Conservation (phyloP, 169 alveolate genomes). For the Blepharisma undulans region DNA sequence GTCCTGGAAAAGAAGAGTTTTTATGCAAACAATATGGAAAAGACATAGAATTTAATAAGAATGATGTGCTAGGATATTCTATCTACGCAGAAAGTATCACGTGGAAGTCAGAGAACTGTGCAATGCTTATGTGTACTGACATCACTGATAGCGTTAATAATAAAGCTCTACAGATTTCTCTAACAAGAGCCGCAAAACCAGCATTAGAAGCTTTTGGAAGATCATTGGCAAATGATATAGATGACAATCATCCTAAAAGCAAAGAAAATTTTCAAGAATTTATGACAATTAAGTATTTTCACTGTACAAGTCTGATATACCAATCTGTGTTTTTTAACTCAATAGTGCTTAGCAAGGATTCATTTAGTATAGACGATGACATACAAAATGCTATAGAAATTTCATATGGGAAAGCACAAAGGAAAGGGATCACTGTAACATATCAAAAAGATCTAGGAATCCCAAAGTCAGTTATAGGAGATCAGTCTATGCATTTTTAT, state of each 20-base stretch:
- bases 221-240: background rate
- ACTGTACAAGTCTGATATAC: background rate
- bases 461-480: constrained; percentile 6
- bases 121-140: background rate
- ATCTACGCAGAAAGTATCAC: background rate
- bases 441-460: constrained; percentile 20
- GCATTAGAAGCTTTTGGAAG: background rate
- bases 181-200: background rate
- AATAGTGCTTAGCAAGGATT: background rate
- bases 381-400: constrained; percentile 7
- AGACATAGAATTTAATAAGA: background rate
- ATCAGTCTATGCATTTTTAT: background rate
- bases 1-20: background rate
- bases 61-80: background rate
- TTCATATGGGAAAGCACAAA: background rate
- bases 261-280: background rate
- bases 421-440: background rate
- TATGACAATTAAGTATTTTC: background rate
- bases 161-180: background rate
- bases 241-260: background rate
- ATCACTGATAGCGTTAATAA: background rate
- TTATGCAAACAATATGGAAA: background rate
- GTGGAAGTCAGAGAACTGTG: background rate
- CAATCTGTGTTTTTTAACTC: background rate
- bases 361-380: background rate